Evolutionary conservation across 495 filamentous ascomycete species (phyloP), one percentile per base, ranked within the genome.

Genomic region (Penicillium antarcticum): DNA sequence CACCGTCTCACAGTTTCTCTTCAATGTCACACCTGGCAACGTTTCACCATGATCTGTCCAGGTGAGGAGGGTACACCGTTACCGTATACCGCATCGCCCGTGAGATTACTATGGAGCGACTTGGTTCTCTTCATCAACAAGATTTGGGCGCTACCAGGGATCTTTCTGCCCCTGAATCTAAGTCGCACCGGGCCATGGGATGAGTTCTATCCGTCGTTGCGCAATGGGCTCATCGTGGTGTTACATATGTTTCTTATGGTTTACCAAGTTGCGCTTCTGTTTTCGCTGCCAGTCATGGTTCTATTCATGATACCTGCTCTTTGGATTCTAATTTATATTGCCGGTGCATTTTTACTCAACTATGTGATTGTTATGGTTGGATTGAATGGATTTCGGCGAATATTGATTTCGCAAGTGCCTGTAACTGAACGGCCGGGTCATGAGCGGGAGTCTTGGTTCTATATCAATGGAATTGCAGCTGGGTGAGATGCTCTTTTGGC

Each of bases 71-170:
- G 48, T n/a, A 60, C 55, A n/a, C 64, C 66, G 13, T 33, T 69
- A 32, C 66, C 66, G 39, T 86, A 87, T 59, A 87, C 85, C n/a
- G 76, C 79, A 37, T 72, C 79, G 41, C 84, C 84, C 3, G 70
- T 76, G 65, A 66, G 51, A 36, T 67, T 87, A 36, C 68, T 86
- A 18, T 69, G 63, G 49, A 72, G 67, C 44, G 85, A 88, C 48
- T 52, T 86, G 19, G 57, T 63, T 24, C 74, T 83, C 39, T 77
- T 80, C 51, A 62, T 86, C 47, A 62, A 56, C 8, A 77, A 74
- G 53, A 45, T 70, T 29, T 77, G 71, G 69, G 68, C 75, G 4
- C 57, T 84, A 3, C 81, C 80, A 8, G 73, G 72, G 37, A 69
- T 86, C 17, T 21, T 86, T 1, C 63, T 71, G 18, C 84, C 84